Evolutionary conservation across 2,329 filamentous ascomycete genomes (phyloP).

Genomic region (Dactylellina sp.): DNA sequence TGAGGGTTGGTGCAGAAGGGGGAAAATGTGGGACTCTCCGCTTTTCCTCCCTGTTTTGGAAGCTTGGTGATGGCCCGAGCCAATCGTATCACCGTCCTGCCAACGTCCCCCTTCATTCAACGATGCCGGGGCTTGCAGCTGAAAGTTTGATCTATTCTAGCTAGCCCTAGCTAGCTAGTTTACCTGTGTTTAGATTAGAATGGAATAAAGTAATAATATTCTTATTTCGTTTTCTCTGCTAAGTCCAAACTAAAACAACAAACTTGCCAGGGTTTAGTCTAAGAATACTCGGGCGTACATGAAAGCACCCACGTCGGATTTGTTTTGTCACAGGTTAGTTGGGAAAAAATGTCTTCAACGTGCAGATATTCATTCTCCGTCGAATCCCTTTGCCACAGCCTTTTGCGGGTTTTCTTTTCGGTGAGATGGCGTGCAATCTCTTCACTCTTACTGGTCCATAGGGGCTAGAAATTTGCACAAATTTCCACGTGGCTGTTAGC

Average conservation of each 20-base stretch:
- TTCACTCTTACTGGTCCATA: slow-evolving; percentile 19
- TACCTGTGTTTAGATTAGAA: no score
- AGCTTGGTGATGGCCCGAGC: slow-evolving; percentile 6
- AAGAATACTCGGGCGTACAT: no score
- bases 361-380: neutral
- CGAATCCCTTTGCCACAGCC: slow-evolving; percentile 41
- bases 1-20: slow-evolving; percentile 17
- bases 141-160: neutral
- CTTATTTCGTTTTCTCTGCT: no score
- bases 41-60: slow-evolving; percentile 6
- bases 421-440: slow-evolving; percentile 11
- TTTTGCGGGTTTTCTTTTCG: slow-evolving; percentile 14
- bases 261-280: no score
- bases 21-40: slow-evolving; percentile 28
- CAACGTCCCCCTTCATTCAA: slow-evolving; percentile 36
- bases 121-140: slow-evolving; percentile 26
- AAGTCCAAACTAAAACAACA: no score
- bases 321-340: no score
- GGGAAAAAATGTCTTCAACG: no score
- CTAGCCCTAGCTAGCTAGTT: neutral
- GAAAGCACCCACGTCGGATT: no score
- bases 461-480: slow-evolving; percentile 22
- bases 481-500: slow-evolving; percentile 57
- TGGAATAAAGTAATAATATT: no score
- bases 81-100: slow-evolving; percentile 9